These are phyloP conservation scores for Dictyostelium intermedium DNA, from an alignment of 78 protist species.

Conservation along the genomic window DNA sequence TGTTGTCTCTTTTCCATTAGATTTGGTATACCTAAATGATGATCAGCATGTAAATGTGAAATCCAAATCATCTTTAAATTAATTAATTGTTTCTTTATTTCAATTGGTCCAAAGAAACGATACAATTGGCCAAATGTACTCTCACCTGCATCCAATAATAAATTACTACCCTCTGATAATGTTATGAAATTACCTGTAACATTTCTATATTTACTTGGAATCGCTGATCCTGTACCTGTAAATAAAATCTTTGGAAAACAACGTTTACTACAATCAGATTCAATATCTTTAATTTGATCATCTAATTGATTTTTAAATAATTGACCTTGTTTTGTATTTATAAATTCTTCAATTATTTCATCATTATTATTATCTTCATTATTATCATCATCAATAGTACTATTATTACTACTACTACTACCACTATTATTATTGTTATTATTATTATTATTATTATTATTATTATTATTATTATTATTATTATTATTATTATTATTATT, in stretches of 20 bases:
- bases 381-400: neutral
- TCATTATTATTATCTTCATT: neutral
- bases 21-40: constrained; percentile 92
- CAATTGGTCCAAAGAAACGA: constrained; percentile 80
- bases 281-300: neutral
- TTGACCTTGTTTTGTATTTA: neutral
- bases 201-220: constrained; percentile 95
- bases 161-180: neutral
- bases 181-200: constrained; percentile 69
- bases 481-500: neutral
- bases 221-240: constrained; percentile 95
- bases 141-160: constrained; percentile 96
- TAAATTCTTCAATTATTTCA: neutral
- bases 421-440: neutral
- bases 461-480: neutral
- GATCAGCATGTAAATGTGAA: constrained; percentile 99
- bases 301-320: neutral
- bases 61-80: constrained; percentile 84
- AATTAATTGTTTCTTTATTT: constrained; percentile 4
- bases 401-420: neutral
- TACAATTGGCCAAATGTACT: constrained; percentile 92
- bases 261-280: neutral
- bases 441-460: neutral
- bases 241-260: constrained; percentile 75
- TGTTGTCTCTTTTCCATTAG: constrained; percentile 45